phyloP scores from a whole-genome alignment of 1,284 basidiomycete genomes.

The Rugiboletus extremiorientalis region DNA sequence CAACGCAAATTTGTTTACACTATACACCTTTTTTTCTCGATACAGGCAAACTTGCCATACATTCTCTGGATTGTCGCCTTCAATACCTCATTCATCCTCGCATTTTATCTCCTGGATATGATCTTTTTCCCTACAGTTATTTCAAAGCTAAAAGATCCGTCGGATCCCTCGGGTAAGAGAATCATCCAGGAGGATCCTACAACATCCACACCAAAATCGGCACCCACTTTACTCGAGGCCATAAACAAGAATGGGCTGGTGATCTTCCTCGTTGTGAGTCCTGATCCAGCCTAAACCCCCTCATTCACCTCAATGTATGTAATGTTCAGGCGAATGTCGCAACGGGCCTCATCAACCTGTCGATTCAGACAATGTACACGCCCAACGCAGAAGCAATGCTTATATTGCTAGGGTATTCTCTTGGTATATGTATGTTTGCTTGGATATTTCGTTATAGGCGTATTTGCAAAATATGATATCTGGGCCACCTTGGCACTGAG shows the following conservation, averaged over 20 bases:
- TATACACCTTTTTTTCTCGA: background rate
- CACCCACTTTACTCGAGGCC: constrained; percentile 72
- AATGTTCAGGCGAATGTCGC: constrained; percentile 74
- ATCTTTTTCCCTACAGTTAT: constrained; percentile 56
- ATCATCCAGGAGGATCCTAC: constrained; percentile 31
- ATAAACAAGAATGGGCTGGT: constrained; percentile 81
- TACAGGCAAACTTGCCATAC: constrained; percentile 85
- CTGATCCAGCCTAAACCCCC: constrained; percentile 40
- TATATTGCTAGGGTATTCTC: constrained; percentile 67
- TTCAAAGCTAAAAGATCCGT: constrained; percentile 30
- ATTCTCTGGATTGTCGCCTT: constrained; percentile 89
- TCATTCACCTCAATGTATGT: background rate
- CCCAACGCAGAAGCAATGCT: constrained; percentile 56
- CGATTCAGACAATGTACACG: constrained; percentile 82
- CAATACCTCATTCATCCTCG: constrained; percentile 85
- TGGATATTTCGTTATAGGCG: constrained; percentile 44
- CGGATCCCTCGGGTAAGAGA: constrained; percentile 32
- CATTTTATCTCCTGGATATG: constrained; percentile 79
- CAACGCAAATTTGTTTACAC: background rate
- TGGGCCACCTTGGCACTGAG: background rate
- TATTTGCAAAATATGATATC: constrained; percentile 20
- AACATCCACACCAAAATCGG: constrained; percentile 13
- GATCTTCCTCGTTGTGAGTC: constrained; percentile 81
- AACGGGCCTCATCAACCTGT: constrained; percentile 86
- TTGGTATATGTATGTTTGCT: constrained; percentile 57